Base-by-base conservation (phyloP, 805 yeast species). In the Dipodascus albidus region DNA sequence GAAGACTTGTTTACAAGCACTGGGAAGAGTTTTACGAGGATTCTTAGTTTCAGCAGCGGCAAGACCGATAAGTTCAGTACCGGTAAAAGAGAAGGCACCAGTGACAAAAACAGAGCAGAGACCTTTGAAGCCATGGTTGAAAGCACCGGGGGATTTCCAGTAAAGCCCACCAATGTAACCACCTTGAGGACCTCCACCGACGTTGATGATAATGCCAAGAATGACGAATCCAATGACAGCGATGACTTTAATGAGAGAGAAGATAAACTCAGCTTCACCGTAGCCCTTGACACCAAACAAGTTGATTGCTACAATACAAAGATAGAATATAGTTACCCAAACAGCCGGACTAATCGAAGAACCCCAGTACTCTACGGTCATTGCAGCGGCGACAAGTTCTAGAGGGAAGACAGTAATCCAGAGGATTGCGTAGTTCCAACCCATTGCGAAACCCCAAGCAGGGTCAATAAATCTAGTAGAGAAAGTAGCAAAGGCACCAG, bases 1-100 rank as follows among this genome's bases (percentile, higher is more conserved):
- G 68, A 85, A 82, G 1, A 83, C 85, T 67, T 84, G 87, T 66
- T 83, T 83, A 55, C 83, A 80, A 41, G 89, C 87, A 53, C 75
- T 74, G 47, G 88, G 89, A 55, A 83, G 74, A 2, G 84, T 69
- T 54, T 73, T 74, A 62, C 86, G 72, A 52, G 89, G 88, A 64
- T 83, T 78, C 48, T 69, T 75, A 23, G 85, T 73, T 67, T 84
- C 90, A 4, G 88, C 87, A 31, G 87, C 82, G 14, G 87, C 82
- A 47, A 83, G 71, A 47, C 86, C 85, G 48, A 77, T 78, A 59
- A 83, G 70, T 65, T 84, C 90, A 22, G 85, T 77, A 59, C 89
- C 88, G 48, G 84, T 80, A 62, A 79, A 84, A 17, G 86, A 77
- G 65, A 83, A 84, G 1, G 87, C 86, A 14, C 88, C 86, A 48